A percentile compares a stretch with the other conserved stretches of the same genome.
Conservation (phyloP, 1,284 basidiomycete genomes). For the Phlebopus sp. region DNA sequence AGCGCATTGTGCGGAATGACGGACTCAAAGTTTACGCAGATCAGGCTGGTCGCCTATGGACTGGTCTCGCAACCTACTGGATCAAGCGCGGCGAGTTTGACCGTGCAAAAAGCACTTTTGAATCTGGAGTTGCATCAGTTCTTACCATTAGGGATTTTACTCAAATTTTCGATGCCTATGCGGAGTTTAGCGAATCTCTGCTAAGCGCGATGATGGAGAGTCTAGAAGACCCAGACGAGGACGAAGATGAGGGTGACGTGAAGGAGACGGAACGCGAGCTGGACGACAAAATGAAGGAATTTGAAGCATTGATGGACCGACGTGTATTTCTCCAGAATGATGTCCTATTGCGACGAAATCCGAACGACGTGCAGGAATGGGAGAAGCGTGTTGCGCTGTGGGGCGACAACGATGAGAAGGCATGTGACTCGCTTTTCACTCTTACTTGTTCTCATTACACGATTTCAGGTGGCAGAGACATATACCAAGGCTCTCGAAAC, state of each 20-base stretch:
- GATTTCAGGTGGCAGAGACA: conserved; percentile 80
- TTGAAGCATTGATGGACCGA: conserved; percentile 94
- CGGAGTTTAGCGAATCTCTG: conserved; percentile 90
- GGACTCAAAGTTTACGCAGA: conserved; percentile 91
- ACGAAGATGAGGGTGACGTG: conserved; percentile 75
- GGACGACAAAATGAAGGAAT: conserved; percentile 88
- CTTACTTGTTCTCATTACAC: conserved; percentile 2
- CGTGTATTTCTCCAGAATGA: conserved; percentile 97
- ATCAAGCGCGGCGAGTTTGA: conserved; percentile 97
- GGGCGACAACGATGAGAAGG: conserved; percentile 92
- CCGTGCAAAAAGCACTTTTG: conserved; percentile 83
- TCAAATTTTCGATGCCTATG: conserved; percentile 96
- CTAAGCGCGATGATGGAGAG: conserved; percentile 92
- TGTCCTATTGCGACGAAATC: conserved; percentile 90
- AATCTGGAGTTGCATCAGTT: conserved; percentile 80
- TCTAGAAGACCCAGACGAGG: conserved; percentile 64
- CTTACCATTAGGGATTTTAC: conserved; percentile 97
- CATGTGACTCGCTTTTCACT: conserved; percentile 27
- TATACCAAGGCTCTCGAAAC: conserved; percentile 90
- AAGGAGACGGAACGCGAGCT: conserved; percentile 84
- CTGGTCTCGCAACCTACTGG: conserved; percentile 97
- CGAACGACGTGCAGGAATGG: conserved; percentile 99
- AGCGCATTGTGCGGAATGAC: conserved; percentile 80
- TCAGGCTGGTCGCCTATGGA: conserved; percentile 95
- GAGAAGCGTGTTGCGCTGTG: conserved; percentile 95